Evolutionary conservation across 805 yeast genomes (phyloP), one percentile per base, ranked within the genome.

Genomic region (Saturnispora diversa): DNA sequence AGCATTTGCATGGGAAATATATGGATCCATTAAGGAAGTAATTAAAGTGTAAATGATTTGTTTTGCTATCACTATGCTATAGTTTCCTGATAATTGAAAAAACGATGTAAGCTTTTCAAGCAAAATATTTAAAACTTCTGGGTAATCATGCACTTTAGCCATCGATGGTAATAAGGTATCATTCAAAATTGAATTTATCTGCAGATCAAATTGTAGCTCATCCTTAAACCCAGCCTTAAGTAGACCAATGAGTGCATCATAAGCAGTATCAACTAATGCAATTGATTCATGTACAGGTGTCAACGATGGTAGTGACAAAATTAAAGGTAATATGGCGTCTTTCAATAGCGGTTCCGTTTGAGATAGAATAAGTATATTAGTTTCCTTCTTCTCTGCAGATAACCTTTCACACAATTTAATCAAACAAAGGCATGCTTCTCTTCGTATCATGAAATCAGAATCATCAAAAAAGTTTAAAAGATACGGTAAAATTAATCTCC

Each of bases 391-490:
- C 5, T 28, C 24, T 3, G 3, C 19, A 8, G 45, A 12, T 2
- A 59, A 22, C 6, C 7, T 13, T 3, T 29, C 17, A 19, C 54
- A 35, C 8, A 48, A 24, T 6, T 31, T 26, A 12, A 28, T 15
- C 7, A 44, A 26, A 5, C 33, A 29, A 3, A 37, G n/a, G 27
- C 53, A 47, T 1, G 56, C 58, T 16, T 46, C 51, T 6, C 48
- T 28, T 35, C 55, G 54, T 12, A 59, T 48, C 15, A 54, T 23
- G 3, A 45, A 35, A 20, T 59, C 56, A 3, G 61, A 31, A 19
- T 58, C 60, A 39, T 60, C 64, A 23, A 60, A 40, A 21, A 51
- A 55, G 21, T 47, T 41, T 17, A 59, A 46, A 9, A 56, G 17
- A 11, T 54, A 28, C 4, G 62, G 61, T 9, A 60, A 28, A 2